These are phyloP conservation scores for Hirsutella minnesotensis DNA, from an alignment of 2,329 filamentous ascomycete species.

Conservation along the genomic window DNA sequence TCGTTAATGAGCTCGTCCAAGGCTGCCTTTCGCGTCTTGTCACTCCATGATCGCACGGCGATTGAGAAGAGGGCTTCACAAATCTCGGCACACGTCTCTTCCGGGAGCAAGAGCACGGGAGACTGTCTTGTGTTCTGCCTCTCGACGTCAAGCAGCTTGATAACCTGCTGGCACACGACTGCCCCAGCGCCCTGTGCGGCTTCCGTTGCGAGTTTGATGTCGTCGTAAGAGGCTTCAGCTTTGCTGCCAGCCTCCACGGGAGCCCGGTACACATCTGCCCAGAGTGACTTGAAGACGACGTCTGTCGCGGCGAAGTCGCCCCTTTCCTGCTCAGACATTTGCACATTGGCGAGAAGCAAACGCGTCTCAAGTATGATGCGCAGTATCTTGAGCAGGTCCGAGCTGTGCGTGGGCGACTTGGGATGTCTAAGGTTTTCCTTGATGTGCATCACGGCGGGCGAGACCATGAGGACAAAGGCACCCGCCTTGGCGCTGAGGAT, in stretches of 20 bases:
- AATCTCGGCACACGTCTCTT: constrained; percentile 23
- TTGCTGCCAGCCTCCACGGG: constrained; percentile 20
- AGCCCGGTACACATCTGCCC: constrained; percentile 29
- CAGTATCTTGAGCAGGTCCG: constrained; percentile 39
- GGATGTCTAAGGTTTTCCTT: constrained; percentile 38
- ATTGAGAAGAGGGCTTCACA: constrained; percentile 22
- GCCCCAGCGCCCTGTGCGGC: constrained; percentile 34
- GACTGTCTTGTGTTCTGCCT: background rate
- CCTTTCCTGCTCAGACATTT: constrained; percentile 22
- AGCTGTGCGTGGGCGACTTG: constrained; percentile 36
- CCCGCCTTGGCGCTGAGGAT: constrained; percentile 34
- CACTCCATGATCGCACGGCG: constrained; percentile 11
- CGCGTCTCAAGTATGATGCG: constrained; percentile 38
- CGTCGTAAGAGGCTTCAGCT: constrained; percentile 20
- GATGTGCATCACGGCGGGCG: constrained; percentile 34
- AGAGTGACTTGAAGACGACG: constrained; percentile 26
- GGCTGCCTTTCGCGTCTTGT: constrained; percentile 8
- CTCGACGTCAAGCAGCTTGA: background rate
- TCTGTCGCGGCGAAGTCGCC: constrained; percentile 24
- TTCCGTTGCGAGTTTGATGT: constrained; percentile 28
- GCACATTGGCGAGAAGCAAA: constrained; percentile 22
- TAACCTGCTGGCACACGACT: constrained; percentile 26
- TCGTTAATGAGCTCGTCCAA: constrained; percentile 28
- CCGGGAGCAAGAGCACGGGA: constrained; percentile 19
- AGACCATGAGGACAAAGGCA: constrained; percentile 35